phyloP scores from a whole-genome alignment of 768 basidiomycete genomes.

The Auricularia cornea region DNA sequence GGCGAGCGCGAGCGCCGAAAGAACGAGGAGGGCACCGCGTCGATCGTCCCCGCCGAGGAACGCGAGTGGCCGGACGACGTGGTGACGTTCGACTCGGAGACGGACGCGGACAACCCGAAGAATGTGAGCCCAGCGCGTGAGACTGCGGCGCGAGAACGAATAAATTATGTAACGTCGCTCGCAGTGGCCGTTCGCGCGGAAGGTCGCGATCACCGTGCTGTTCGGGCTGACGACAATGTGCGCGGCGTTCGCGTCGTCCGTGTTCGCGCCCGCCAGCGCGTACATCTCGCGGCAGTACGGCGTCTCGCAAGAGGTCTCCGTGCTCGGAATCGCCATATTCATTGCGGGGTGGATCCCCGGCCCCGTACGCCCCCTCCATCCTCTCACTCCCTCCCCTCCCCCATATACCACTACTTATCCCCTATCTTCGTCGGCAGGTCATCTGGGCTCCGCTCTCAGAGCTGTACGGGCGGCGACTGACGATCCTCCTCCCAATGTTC shows the following conservation, averaged over 20 bases:
- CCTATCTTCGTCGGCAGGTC: background rate
- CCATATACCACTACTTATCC: no score
- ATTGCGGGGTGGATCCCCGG: conserved; percentile 8
- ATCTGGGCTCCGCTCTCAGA: conserved; percentile 22
- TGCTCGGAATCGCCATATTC: conserved; percentile 18
- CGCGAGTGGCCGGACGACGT: conserved; percentile 15
- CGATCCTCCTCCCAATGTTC: conserved; percentile 19
- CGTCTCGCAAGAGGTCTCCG: conserved; percentile 18
- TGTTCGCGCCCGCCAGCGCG: conserved; percentile 19
- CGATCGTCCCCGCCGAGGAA: conserved; percentile 1
- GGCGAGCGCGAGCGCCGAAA: background rate
- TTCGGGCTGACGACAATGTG: conserved; percentile 24
- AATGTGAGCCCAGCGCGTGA: no score
- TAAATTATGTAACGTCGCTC: no score
- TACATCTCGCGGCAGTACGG: conserved; percentile 18
- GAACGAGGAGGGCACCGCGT: background rate
- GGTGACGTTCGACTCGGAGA: conserved; percentile 14
- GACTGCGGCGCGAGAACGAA: no score
- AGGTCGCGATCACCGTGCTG: conserved; percentile 15
- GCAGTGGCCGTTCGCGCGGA: conserved; percentile 11
- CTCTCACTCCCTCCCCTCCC: no score
- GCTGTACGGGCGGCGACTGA: conserved; percentile 20
- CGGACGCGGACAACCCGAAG: conserved; percentile 22
- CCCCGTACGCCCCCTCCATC: conserved; percentile 11
- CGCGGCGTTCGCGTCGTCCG: conserved; percentile 23